These are phyloP conservation scores for Nakazawaea laoshanensis DNA, from an alignment of 805 yeast species.

Conservation along the genomic window DNA sequence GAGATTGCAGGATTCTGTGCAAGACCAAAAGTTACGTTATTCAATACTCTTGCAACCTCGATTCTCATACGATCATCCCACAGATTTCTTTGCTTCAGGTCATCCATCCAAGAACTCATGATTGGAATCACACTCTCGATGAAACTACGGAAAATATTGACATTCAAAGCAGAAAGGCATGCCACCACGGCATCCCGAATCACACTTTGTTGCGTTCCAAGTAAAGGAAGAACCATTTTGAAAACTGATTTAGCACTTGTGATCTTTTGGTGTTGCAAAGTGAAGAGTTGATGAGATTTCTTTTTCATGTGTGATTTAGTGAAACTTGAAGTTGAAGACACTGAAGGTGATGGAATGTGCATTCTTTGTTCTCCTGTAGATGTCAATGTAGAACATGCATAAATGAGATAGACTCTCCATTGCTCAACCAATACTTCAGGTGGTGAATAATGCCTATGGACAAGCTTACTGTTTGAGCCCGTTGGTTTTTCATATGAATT, in stretches of 20 bases:
- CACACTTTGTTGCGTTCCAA: slow-evolving; percentile 59
- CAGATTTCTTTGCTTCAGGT: slow-evolving; percentile 20
- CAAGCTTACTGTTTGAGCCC: slow-evolving; percentile 1
- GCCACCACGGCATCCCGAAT: slow-evolving; percentile 82
- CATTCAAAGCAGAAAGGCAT: slow-evolving; percentile 83
- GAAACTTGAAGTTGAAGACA: slow-evolving; percentile 13
- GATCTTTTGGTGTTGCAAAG: slow-evolving; percentile 82
- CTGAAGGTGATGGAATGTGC: slow-evolving; percentile 38
- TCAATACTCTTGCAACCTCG: slow-evolving; percentile 71
- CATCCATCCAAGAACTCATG: slow-evolving; percentile 48
- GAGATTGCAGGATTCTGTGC: slow-evolving; percentile 40
- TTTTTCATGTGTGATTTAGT: slow-evolving; percentile 61
- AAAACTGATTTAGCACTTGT: slow-evolving; percentile 89
- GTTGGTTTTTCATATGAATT: slow-evolving; percentile 2
- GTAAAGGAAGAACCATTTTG: slow-evolving; percentile 75
- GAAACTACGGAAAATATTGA: slow-evolving; percentile 78
- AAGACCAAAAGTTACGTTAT: slow-evolving; percentile 59
- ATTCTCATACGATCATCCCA: slow-evolving; percentile 46
- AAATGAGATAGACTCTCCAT: slow-evolving; percentile 75
- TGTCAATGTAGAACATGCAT: slow-evolving; percentile 87
- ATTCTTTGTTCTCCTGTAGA: slow-evolving; percentile 81
- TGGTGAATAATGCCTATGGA: slow-evolving; percentile 26
- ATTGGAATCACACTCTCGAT: slow-evolving; percentile 66
- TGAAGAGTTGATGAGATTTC: slow-evolving; percentile 69
- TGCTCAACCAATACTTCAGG: slow-evolving; percentile 74